These are phyloP conservation scores for Choanephora cucurbitarum DNA, from an alignment of 371 early-diverging fungal species.

Conservation along the genomic window DNA sequence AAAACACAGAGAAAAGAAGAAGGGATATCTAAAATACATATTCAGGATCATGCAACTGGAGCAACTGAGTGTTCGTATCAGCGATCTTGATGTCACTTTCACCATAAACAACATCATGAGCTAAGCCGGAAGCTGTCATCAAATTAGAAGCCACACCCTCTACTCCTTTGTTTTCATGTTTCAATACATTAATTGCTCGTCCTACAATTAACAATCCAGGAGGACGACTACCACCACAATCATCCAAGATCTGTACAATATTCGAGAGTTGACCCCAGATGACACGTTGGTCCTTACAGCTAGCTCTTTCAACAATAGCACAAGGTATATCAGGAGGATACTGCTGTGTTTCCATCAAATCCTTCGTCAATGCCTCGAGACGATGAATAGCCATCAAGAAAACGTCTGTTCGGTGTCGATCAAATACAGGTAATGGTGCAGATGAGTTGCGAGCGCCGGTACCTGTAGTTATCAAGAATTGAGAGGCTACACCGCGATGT, in stretches of 20 bases:
- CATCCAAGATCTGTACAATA: constrained; percentile 65
- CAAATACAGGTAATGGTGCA: constrained; percentile 63
- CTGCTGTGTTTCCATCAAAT: constrained; percentile 52
- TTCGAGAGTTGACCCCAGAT: constrained; percentile 59
- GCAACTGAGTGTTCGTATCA: constrained; percentile 18
- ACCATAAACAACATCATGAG: constrained; percentile 6
- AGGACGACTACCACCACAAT: constrained; percentile 69
- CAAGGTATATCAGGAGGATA: constrained; percentile 70
- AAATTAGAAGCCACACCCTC: constrained; percentile 41
- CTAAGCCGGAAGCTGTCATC: constrained; percentile 22
- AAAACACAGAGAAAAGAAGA: too few species aligned
- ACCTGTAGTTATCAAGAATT: constrained; percentile 84
- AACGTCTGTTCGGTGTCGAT: constrained; percentile 76
- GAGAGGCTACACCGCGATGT: constrained; percentile 85
- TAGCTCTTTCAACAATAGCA: constrained; percentile 78
- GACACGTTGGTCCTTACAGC: constrained; percentile 71
- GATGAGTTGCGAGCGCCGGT: constrained; percentile 56
- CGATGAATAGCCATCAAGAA: constrained; percentile 87
- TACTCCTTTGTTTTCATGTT: constrained; percentile 31
- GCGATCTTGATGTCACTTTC: neutral
- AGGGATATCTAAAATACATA: constrained; percentile 29
- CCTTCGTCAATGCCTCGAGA: constrained; percentile 56
- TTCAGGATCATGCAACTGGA: constrained; percentile 50
- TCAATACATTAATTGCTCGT: constrained; percentile 52
- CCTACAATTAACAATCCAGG: constrained; percentile 77